Conservation (phyloP, 371 early-diverging fungal species). For the Mucor piriformis region DNA sequence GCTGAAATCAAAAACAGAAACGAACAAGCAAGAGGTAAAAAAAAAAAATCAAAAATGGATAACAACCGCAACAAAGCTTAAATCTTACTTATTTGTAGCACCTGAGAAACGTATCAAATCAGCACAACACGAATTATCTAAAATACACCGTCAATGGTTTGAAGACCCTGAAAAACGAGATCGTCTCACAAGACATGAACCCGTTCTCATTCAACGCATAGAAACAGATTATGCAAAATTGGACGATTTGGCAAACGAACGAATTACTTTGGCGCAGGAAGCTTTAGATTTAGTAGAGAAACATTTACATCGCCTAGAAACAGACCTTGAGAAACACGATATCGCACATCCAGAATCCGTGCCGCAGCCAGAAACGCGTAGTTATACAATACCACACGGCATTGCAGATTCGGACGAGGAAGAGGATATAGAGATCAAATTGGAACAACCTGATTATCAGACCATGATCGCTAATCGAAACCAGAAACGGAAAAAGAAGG, state of each 20-base stretch:
- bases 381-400: constrained; percentile 26
- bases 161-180: constrained; percentile 36
- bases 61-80: neutral
- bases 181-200: constrained; percentile 37
- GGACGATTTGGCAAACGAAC: constrained; percentile 43
- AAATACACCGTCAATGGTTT: constrained; percentile 48
- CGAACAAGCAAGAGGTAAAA: constrained; percentile 41
- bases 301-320: constrained; percentile 36
- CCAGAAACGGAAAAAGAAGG: constrained; percentile 39
- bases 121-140: constrained; percentile 42
- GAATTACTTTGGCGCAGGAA: constrained; percentile 49
- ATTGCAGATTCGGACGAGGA: constrained; percentile 22
- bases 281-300: constrained; percentile 42
- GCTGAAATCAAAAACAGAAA: constrained; percentile 49
- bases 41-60: neutral
- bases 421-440: constrained; percentile 21
- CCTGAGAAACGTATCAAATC: constrained; percentile 38
- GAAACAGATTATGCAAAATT: constrained; percentile 46
- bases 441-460: constrained; percentile 15
- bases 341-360: constrained; percentile 26
- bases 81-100: constrained; percentile 13
- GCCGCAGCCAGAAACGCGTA: constrained; percentile 11
- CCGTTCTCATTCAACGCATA: constrained; percentile 39
- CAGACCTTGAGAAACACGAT: constrained; percentile 45
- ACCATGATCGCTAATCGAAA: constrained; percentile 31